A percentile compares a stretch with the other conserved stretches of the same genome.
phyloP scores from a whole-genome alignment of 2,329 filamentous ascomycete species.

The Penicillium sp. region DNA sequence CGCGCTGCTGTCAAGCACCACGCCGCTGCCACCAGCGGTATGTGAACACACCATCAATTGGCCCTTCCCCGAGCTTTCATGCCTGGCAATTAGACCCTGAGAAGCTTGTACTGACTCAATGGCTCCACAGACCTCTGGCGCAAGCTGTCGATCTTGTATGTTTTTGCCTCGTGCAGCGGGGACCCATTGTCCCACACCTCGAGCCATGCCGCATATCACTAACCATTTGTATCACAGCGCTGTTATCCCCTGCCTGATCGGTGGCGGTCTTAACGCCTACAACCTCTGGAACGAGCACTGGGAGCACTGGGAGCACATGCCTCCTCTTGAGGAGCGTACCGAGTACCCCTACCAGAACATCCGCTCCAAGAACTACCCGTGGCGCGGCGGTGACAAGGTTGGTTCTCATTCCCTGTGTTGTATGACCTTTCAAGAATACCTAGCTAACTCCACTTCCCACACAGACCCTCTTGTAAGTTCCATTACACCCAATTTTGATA shows the following conservation, averaged over 20 bases:
- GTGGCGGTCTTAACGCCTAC: conserved; percentile 78
- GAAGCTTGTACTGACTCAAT: conserved; percentile 25
- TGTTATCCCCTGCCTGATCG: conserved; percentile 68
- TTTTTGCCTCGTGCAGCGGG: conserved; percentile 22
- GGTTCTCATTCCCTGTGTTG: conserved; percentile 25
- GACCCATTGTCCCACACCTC: not conserved
- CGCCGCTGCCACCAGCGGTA: conserved; percentile 78
- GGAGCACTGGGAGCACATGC: conserved; percentile 87
- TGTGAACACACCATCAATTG: conserved; percentile 40
- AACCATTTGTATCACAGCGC: conserved; percentile 53
- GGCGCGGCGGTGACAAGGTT: conserved; percentile 95
- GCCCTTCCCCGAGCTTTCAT: not conserved
- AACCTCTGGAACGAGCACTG: conserved; percentile 93
- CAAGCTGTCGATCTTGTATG: conserved; percentile 95
- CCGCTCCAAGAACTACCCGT: conserved; percentile 90
- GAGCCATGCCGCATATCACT: not conserved
- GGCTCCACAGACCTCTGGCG: conserved; percentile 74
- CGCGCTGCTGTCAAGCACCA: conserved; percentile 87
- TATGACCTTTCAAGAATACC: not conserved
- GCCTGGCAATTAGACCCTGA: not conserved
- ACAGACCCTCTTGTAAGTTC: conserved; percentile 65
- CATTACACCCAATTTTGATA: not conserved
- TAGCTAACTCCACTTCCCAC: conserved; percentile 10
- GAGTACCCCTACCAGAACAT: conserved; percentile 99
- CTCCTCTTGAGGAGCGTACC: conserved; percentile 81